These are phyloP conservation scores for Cladosporium oxysporum DNA, from an alignment of 2,329 filamentous ascomycete genomes.

Conservation along the genomic window DNA sequence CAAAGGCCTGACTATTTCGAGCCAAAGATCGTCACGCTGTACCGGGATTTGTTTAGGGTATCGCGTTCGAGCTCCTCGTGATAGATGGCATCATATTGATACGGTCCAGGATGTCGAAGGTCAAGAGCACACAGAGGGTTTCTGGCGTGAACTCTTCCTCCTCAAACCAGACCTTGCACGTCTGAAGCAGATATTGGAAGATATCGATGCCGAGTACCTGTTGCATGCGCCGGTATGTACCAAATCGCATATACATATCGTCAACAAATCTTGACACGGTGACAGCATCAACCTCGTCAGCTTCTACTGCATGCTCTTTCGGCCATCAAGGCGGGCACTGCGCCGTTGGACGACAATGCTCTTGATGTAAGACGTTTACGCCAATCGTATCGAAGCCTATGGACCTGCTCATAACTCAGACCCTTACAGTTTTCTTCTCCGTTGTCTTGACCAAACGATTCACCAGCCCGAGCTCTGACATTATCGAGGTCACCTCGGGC, in stretches of 20 bases:
- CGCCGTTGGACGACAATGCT: constrained; percentile 71
- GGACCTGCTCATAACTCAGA: constrained; percentile 62
- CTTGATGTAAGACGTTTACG: constrained; percentile 68
- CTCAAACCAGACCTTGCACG: constrained; percentile 73
- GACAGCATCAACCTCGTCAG: constrained; percentile 67
- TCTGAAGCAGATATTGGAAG: constrained; percentile 68
- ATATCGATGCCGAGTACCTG: constrained; percentile 72
- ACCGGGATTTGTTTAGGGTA: constrained; percentile 75
- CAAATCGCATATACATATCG: not conserved
- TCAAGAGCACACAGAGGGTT: constrained; percentile 76
- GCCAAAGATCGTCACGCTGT: constrained; percentile 90
- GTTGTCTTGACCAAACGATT: constrained; percentile 85
- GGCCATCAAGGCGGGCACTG: constrained; percentile 62
- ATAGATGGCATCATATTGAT: not conserved
- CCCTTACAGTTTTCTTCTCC: constrained; percentile 82
- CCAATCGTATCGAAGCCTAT: constrained; percentile 1
- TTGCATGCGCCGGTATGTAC: constrained; percentile 68
- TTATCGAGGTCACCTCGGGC: constrained; percentile 86
- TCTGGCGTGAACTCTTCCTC: constrained; percentile 96
- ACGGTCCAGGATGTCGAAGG: constrained; percentile 59
- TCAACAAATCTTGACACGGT: not conserved
- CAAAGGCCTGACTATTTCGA: constrained; percentile 86
- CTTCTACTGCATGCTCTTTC: constrained; percentile 74
- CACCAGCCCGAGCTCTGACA: constrained; percentile 91
- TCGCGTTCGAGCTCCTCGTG: not conserved